Base-by-base conservation (phyloP, 1,284 basidiomycete genomes). In the Ceratobasidium theobromae region DNA sequence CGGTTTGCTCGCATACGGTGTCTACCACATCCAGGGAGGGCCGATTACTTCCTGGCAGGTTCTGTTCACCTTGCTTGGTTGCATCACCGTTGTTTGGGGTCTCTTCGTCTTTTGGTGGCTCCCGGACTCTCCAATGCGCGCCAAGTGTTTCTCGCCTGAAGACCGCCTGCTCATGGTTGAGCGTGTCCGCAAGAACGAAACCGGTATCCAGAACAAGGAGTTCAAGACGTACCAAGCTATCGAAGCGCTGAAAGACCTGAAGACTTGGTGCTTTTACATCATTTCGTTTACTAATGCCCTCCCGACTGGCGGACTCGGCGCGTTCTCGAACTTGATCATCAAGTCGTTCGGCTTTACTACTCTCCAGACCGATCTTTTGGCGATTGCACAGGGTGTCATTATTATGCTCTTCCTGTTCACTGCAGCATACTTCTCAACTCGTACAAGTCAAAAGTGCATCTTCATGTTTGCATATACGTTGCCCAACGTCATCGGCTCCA, bases 151-250 rank as follows among this genome's bases (percentile, higher is more conserved):
- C 69, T 77, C 78, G 28, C 73, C 76, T 23, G 78, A 82, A 66
- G 81, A 85, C 70, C 76, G 80, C 32, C 69, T 81, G n/a, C 77
- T 83, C 18, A 80, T 84, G 53, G 79, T 82, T 23, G 80, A 83
- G 71, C 77, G 83, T n/a, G 82, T 85, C 8, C 74, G 81, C 46
- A 78, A 79, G 70, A 84, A 85, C 71, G 78, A 82, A 62, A 82
- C 81, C 6, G 83, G 83, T 11, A 79, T 84, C 32, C 81, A 84
- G 72, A 83, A 84, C 72, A 79, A 76, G 68, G 75, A 77, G 55
- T 84, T 83, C 74, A 85, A 85, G 75, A 73, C 69, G 72, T 75
- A 80, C 55, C 78, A 81, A 76, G 75, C 75, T 40, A 75, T 73
- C 48, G 84, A 85, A 70, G 83, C 79, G 1, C 55, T 83, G 32